These are phyloP conservation scores for Drechslerella stenobrocha DNA, from an alignment of 2,329 filamentous ascomycete species.

Conservation along the genomic window DNA sequence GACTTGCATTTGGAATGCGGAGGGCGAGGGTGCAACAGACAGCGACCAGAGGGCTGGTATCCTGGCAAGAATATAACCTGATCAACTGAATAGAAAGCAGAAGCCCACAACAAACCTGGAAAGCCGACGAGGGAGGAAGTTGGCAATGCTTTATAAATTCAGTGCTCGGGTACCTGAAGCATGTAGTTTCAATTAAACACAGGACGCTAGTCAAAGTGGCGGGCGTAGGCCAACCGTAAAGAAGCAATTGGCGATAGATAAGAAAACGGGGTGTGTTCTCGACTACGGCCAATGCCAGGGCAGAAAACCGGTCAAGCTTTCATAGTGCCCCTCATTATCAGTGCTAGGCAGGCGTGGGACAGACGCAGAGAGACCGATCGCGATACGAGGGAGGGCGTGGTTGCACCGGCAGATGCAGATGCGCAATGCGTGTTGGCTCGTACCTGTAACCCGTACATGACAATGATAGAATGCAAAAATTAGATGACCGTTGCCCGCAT, in stretches of 20 bases:
- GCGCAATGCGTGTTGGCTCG: not conserved
- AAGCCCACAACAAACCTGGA: slow-evolving; percentile 5
- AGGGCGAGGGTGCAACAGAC: not conserved
- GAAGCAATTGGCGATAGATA: slow-evolving; percentile 19
- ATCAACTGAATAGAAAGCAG: slow-evolving; percentile 5
- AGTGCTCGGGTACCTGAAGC: slow-evolving; percentile 1
- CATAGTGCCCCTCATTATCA: slow-evolving; percentile 7
- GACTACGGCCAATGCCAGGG: slow-evolving; percentile 2
- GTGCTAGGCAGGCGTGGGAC: not conserved
- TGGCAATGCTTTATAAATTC: slow-evolving; percentile 44
- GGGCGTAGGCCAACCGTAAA: not conserved
- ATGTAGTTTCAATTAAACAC: slow-evolving; percentile 11
- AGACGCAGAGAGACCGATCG: not conserved
- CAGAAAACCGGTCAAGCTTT: slow-evolving; percentile 17
- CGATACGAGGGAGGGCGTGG: not conserved
- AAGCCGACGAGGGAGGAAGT: slow-evolving; percentile 32
- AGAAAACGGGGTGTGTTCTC: not conserved
- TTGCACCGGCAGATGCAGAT: not conserved
- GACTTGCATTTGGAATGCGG: not conserved
- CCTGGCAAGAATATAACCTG: slow-evolving; percentile 4
- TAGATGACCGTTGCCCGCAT: not conserved
- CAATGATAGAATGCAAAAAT: not conserved
- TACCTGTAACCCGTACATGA: slow-evolving; percentile 3
- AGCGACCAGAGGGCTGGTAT: not conserved
- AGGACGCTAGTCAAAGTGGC: not conserved